phyloP scores from a whole-genome alignment of 257 asterid species.

The Solanum corneliomulleri region DNA sequence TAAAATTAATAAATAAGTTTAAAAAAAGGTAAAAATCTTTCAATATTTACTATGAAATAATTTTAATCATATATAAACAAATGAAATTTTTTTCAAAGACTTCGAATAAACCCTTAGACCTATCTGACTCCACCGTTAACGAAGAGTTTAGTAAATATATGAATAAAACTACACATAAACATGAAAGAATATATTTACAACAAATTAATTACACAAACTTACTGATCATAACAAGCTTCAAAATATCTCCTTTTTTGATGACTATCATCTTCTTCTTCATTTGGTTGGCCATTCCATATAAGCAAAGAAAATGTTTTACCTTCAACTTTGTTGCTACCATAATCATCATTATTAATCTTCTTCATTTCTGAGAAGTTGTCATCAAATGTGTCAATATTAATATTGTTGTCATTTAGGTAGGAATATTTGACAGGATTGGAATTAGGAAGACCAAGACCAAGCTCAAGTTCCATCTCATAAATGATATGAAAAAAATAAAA shows the following conservation, averaged over 20 bases:
- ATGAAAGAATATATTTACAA: not conserved
- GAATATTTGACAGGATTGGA: not conserved
- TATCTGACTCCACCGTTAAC: accelerated
- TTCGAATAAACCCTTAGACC: not conserved
- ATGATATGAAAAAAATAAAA: not conserved
- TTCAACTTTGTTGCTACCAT: not conserved
- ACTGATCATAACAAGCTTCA: not conserved
- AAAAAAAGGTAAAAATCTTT: too few relatives aligned
- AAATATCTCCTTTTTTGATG: not conserved
- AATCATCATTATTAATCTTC: not conserved
- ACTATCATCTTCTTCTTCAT: not conserved
- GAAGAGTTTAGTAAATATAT: not conserved
- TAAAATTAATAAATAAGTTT: too few relatives aligned
- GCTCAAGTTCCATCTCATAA: conserved; percentile 48
- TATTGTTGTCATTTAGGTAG: not conserved
- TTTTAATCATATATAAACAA: too few relatives aligned
- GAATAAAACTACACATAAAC: not conserved
- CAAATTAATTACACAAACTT: not conserved
- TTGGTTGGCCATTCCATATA: conserved; percentile 9
- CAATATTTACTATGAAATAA: not conserved
- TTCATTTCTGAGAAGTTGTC: not conserved
- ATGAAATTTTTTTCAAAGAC: too few relatives aligned
- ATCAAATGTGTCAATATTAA: not conserved
- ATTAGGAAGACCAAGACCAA: conserved; percentile 37
- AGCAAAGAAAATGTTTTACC: conserved; percentile 32